These are phyloP conservation scores for Canavalia gladiata DNA, from an alignment of 306 rosid species.

Conservation along the genomic window DNA sequence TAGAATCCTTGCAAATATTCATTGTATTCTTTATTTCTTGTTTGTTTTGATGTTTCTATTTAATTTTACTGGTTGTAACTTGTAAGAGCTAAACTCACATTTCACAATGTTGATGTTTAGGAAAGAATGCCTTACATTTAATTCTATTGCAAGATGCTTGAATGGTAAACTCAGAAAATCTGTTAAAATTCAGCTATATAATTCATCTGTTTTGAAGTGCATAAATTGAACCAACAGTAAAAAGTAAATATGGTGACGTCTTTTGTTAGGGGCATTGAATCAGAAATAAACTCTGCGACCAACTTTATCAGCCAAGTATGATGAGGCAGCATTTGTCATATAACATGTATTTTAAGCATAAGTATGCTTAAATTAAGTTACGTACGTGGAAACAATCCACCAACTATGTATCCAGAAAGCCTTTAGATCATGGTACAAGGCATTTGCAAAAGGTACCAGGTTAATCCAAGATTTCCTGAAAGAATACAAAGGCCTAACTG, in stretches of 20 bases:
- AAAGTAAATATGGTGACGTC: neutral
- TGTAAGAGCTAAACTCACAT: conserved; percentile 39
- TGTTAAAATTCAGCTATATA: neutral
- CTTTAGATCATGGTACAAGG: conserved; percentile 38
- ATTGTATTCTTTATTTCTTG: conserved; percentile 64
- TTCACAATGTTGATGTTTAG: conserved; percentile 36
- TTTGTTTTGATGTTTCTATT: conserved; percentile 36
- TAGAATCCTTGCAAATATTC: conserved; percentile 57
- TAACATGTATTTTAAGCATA: conserved; percentile 36
- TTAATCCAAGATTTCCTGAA: conserved; percentile 50
- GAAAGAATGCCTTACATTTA: conserved; percentile 33
- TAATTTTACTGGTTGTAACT: conserved; percentile 41
- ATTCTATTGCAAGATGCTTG: conserved; percentile 9
- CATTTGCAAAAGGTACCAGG: conserved; percentile 47
- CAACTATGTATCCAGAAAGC: conserved; percentile 46
- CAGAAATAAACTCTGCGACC: conserved; percentile 6
- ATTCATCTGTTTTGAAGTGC: neutral
- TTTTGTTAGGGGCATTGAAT: conserved; percentile 20
- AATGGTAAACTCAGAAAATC: neutral
- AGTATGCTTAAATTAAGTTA: conserved; percentile 43
- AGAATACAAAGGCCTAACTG: conserved; percentile 50
- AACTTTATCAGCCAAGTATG: conserved; percentile 25
- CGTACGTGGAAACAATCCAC: conserved; percentile 53
- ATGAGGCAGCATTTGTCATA: conserved; percentile 31
- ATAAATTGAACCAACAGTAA: conserved; percentile 9